Conservation (phyloP, 306 rosid species). For the Luffa acutangula region DNA sequence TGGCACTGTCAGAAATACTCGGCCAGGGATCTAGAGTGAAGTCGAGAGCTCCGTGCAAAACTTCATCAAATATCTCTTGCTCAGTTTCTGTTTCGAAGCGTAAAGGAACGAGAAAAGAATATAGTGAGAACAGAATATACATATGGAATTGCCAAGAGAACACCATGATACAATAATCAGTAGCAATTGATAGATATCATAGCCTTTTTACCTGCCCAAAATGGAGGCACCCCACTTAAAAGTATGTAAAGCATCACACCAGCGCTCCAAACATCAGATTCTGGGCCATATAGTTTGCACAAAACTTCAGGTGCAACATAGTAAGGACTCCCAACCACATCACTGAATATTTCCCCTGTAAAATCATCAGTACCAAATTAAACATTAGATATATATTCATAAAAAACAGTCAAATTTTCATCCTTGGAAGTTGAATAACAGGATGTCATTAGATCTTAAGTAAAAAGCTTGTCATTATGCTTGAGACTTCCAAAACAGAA, state of each 20-base stretch:
- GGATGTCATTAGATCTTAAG: background rate
- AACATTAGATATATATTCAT: conserved; percentile 11
- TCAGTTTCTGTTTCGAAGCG: conserved; percentile 38
- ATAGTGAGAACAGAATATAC: background rate
- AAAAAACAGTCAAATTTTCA: background rate
- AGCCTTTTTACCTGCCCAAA: conserved; percentile 71
- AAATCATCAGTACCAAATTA: background rate
- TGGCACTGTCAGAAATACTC: conserved; percentile 60
- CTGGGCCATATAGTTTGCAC: conserved; percentile 56
- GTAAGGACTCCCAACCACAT: conserved; percentile 90
- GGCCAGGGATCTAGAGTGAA: conserved; percentile 91
- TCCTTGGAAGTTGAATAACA: background rate
- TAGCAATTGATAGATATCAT: background rate
- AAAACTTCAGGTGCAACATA: conserved; percentile 91
- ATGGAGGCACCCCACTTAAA: conserved; percentile 92
- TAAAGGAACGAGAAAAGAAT: background rate
- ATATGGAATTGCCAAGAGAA: background rate
- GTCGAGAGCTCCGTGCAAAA: conserved; percentile 53
- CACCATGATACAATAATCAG: background rate
- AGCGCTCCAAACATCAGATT: conserved; percentile 93
- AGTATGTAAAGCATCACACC: conserved; percentile 85
- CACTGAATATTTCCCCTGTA: conserved; percentile 62
- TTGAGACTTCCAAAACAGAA: background rate
- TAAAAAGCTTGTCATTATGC: background rate
- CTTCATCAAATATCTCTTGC: conserved; percentile 55